Conservation (phyloP, 1,284 basidiomycete genomes). For the Ceratobasidium sp. region DNA sequence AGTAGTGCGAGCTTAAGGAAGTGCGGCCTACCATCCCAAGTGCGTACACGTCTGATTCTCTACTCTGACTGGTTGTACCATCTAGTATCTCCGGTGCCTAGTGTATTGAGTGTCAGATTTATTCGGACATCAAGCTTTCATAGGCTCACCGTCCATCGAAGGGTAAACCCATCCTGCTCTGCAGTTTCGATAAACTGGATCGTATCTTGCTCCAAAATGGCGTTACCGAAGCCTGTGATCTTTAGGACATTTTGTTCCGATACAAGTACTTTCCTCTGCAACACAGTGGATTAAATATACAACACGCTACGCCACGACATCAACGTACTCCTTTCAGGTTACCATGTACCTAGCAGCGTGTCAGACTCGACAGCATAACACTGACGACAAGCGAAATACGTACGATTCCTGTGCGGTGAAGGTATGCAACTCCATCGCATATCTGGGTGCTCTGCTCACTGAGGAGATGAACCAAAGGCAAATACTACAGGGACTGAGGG, state of each 20-base stretch:
- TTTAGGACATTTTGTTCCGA: not conserved
- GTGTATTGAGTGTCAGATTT: not conserved
- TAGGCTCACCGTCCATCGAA: not conserved
- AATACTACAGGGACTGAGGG: not conserved
- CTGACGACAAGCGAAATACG: not conserved
- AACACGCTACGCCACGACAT: not conserved
- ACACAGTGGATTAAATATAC: not conserved
- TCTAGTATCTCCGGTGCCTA: conserved; percentile 11
- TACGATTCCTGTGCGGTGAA: conserved; percentile 9
- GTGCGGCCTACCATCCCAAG: not conserved
- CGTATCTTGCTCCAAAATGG: not conserved
- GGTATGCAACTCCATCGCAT: not conserved
- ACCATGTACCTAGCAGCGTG: not conserved
- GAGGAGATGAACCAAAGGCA: not conserved
- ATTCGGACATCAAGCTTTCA: not conserved
- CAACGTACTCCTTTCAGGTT: not conserved
- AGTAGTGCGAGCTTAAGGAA: too few relatives aligned
- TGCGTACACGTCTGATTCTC: not conserved
- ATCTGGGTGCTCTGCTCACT: not conserved
- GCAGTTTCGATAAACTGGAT: not conserved
- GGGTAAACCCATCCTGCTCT: not conserved
- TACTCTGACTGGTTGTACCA: not conserved
- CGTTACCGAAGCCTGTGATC: not conserved
- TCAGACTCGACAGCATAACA: not conserved
- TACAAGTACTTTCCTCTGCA: conserved; percentile 4